These are phyloP conservation scores for Biancaea sappan DNA, from an alignment of 306 rosid genomes.

Conservation along the genomic window DNA sequence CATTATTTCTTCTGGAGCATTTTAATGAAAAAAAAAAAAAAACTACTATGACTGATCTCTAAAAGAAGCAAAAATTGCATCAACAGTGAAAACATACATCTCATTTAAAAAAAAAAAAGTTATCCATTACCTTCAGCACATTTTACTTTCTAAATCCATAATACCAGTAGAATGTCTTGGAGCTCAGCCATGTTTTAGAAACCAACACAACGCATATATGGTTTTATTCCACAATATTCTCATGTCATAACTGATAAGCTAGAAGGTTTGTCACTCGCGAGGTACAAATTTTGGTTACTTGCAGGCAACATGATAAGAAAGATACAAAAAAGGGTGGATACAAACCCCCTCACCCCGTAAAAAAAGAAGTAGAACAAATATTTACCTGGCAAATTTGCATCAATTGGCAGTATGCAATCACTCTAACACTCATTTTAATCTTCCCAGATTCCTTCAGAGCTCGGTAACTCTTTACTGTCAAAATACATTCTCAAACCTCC, in stretches of 20 bases:
- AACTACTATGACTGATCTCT: too few species aligned
- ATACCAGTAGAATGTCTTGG: not conserved
- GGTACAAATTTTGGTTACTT: not conserved
- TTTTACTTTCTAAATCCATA: slow-evolving; percentile 19
- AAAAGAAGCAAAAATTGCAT: not conserved
- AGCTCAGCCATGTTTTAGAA: slow-evolving; percentile 5
- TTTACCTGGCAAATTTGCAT: slow-evolving; percentile 94
- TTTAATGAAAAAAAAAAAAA: slow-evolving; percentile 49
- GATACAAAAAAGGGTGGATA: not conserved
- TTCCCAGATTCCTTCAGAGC: slow-evolving; percentile 67
- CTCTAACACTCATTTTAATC: slow-evolving; percentile 86
- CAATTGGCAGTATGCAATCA: slow-evolving; percentile 76
- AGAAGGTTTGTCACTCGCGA: not conserved
- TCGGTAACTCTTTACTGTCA: slow-evolving; percentile 64
- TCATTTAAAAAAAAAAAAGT: not conserved
- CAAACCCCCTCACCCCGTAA: not conserved
- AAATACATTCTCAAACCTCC: slow-evolving; percentile 72
- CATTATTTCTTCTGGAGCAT: slow-evolving; percentile 43
- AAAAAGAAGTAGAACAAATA: not conserved
- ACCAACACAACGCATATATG: not conserved
- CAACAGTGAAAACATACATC: slow-evolving; percentile 1
- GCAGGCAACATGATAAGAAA: not conserved
- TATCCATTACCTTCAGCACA: not conserved
- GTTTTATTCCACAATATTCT: not conserved
- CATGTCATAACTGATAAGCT: not conserved